Conservation (phyloP, 345 rosid genomes). For the Bruguiera gymnorhiza region DNA sequence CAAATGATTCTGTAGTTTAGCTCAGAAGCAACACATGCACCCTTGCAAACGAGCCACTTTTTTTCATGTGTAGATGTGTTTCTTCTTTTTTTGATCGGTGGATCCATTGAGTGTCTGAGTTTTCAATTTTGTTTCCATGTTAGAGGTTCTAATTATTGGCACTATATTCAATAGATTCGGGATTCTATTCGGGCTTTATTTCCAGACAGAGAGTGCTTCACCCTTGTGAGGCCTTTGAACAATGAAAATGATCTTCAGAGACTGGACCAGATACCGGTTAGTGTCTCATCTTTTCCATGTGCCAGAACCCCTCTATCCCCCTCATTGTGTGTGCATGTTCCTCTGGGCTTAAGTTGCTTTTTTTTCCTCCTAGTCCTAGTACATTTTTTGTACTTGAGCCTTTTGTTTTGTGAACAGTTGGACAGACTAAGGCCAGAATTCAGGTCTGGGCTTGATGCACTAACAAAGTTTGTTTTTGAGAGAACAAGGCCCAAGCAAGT, state of each 20-base stretch:
- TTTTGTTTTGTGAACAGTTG: slow-evolving; percentile 44
- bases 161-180: slow-evolving; percentile 52
- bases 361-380: neutral
- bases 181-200: slow-evolving; percentile 87
- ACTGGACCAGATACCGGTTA: slow-evolving; percentile 80
- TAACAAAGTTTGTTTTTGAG: slow-evolving; percentile 93
- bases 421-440: slow-evolving; percentile 79
- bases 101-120: neutral
- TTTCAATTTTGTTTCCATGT: neutral
- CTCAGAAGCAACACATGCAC: neutral
- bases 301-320: neutral
- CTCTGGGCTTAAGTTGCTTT: neutral
- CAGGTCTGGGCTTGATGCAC: slow-evolving; percentile 78
- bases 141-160: slow-evolving; percentile 19
- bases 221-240: slow-evolving; percentile 90
- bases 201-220: slow-evolving; percentile 91
- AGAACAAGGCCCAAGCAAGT: slow-evolving; percentile 95
- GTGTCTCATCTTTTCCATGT: slow-evolving; percentile 23
- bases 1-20: too few relatives aligned
- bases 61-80: neutral
- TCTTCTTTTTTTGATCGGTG: neutral
- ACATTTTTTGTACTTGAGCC: neutral
- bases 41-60: neutral
- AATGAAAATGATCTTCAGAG: slow-evolving; percentile 82
- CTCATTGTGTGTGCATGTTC: neutral